Conservation (phyloP, 2,329 filamentous ascomycete genomes). For the Zymoseptoria brevis region DNA sequence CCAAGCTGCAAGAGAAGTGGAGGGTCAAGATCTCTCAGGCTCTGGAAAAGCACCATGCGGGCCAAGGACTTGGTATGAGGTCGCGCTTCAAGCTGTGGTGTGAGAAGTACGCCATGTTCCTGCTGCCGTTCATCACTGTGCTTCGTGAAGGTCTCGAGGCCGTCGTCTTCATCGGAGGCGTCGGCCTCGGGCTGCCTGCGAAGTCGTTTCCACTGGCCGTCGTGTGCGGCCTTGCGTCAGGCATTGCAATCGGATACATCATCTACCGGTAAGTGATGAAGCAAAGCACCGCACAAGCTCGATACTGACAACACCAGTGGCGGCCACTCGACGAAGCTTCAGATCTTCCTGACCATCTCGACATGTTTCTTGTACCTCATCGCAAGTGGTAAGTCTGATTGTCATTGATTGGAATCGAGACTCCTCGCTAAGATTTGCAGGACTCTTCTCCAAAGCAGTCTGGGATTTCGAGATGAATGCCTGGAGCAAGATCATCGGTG, state of each 20-base stretch:
- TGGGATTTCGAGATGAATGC: constrained; percentile 64
- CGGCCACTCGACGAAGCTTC: constrained; percentile 58
- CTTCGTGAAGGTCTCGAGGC: constrained; percentile 79
- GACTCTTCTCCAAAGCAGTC: constrained; percentile 65
- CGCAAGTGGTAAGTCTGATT: constrained; percentile 50
- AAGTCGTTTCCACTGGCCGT: constrained; percentile 71
- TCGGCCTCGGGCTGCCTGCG: constrained; percentile 67
- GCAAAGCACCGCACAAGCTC: not conserved
- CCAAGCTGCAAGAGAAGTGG: constrained; percentile 82
- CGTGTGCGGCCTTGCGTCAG: constrained; percentile 61
- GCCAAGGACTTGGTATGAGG: constrained; percentile 30
- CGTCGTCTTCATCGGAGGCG: constrained; percentile 77
- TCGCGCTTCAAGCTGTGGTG: constrained; percentile 53
- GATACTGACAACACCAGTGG: constrained; percentile 35
- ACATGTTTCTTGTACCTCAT: constrained; percentile 81
- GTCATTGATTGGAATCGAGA: not conserved
- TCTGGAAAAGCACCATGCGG: constrained; percentile 48
- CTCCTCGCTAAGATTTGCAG: constrained; percentile 8
- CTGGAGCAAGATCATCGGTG: constrained; percentile 59
- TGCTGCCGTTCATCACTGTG: constrained; percentile 81
- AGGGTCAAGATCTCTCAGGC: constrained; percentile 69
- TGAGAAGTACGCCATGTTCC: constrained; percentile 79
- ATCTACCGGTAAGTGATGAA: constrained; percentile 61
- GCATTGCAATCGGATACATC: constrained; percentile 59
- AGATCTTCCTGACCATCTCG: constrained; percentile 72